A percentile compares a stretch with the other conserved stretches of the same genome.
phyloP scores from a whole-genome alignment of 2,329 filamentous ascomycete species.

The Chalaropsis thielavioides region DNA sequence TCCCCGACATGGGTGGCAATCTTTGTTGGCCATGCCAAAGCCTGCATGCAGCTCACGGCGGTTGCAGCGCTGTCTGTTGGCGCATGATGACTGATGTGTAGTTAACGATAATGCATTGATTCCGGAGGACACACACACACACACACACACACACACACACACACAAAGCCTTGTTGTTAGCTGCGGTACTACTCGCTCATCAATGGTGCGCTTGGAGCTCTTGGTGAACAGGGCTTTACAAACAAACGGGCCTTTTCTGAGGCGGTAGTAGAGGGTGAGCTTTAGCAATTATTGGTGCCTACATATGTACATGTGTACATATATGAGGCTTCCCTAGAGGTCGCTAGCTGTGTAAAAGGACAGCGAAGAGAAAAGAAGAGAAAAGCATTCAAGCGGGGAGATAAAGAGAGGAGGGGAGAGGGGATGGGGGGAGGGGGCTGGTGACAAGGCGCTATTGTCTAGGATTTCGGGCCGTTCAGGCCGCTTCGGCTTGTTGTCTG shows the following conservation, averaged over 20 bases:
- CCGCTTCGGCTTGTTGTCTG: constrained; percentile 1
- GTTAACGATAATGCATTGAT: neutral
- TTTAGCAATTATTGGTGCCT: neutral
- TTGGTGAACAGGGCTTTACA: neutral
- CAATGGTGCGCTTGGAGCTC: neutral
- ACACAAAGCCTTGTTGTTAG: neutral
- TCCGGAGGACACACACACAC: neutral
- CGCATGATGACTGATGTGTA: neutral
- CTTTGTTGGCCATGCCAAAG: neutral
- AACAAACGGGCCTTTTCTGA: constrained; percentile 1
- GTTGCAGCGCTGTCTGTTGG: neutral
- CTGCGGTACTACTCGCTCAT: constrained; percentile 1
- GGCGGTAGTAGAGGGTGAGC: neutral
- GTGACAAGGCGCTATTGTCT: neutral
- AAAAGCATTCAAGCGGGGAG: neutral
- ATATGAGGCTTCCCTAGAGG: neutral
- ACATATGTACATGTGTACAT: no score
- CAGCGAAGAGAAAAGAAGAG: constrained; percentile 2
- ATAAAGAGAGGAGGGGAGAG: neutral
- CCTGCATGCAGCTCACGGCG: neutral
- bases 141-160: neutral
- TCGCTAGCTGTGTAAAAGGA: neutral
- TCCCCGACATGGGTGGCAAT: neutral
- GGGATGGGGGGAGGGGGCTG: no score
- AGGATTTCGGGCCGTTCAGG: constrained; percentile 11